phyloP scores from a whole-genome alignment of 768 basidiomycete genomes.

The Boletus fagicola region DNA sequence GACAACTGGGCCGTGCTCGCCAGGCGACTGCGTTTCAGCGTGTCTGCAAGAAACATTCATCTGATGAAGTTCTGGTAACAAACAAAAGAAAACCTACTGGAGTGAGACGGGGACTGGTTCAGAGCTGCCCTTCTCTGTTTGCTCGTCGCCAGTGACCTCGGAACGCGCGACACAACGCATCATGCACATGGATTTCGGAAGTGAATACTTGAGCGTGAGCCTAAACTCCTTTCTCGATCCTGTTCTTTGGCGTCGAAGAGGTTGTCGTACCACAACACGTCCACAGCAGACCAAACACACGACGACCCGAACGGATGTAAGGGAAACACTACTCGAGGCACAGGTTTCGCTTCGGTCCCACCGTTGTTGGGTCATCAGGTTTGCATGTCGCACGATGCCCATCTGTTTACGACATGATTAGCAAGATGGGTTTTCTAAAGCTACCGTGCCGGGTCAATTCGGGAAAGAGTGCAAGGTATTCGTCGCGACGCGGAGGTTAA shows the following conservation, averaged over 20 bases:
- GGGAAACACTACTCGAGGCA: background rate
- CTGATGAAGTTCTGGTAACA: background rate
- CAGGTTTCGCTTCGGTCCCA: background rate
- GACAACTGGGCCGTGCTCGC: background rate
- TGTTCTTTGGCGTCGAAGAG: background rate
- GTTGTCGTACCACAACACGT: background rate
- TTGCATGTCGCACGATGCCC: background rate
- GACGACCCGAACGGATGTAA: too few relatives aligned
- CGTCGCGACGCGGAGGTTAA: background rate
- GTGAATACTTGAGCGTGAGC: background rate
- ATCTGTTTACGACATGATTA: background rate
- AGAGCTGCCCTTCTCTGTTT: background rate
- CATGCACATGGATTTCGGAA: background rate
- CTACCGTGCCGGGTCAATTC: background rate
- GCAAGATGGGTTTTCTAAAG: background rate
- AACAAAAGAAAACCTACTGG: conserved; percentile 4
- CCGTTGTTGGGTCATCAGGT: background rate
- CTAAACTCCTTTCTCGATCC: background rate
- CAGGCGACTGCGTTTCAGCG: background rate
- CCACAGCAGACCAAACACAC: too few relatives aligned
- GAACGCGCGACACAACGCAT: background rate
- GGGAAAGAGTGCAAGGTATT: background rate
- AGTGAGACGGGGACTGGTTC: background rate
- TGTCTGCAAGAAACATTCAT: background rate
- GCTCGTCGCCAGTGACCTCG: background rate